Evolutionary conservation across 768 basidiomycete genomes (phyloP), one percentile per base, ranked within the genome.

Genomic region (Cystobasidium tubakii): DNA sequence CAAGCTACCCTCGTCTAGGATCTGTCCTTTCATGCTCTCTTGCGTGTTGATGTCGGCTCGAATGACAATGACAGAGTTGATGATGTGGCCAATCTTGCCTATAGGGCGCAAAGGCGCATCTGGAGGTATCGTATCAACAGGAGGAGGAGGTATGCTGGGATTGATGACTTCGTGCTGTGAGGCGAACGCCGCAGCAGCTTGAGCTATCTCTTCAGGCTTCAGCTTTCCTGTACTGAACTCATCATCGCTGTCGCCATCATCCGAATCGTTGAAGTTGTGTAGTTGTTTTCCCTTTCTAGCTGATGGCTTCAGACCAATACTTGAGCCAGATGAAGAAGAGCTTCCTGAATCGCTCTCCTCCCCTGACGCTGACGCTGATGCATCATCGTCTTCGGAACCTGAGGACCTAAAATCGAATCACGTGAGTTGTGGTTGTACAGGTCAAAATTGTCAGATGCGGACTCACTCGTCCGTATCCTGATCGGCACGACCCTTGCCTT

Each of bases 1-100:
- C 25, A 97, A 82, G 31, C 92, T 94, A 34, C 94, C 95, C 55
- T 87, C 88, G 81, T 97, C 94, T 50, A 98, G 84, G 46, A 90
- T 87, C 39, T 84, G 84, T 63, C 84, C 82, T 72, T 82, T 83
- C 4, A 82, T 78, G 69, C 54, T 60, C 25, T 57, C 53, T 23
- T 33, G 54, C 10, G 33, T 44, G 19, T 23, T 55, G 69, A 71
- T 55, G 27, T 36, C 33, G 12, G 90, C 92, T 75, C 84, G 87
- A 57, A 95, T 84, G 67, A 93, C 89, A 62, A 88, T 90, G 36
- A 87, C 85, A 44, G 86, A 86, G 76, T 87, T 87, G 46, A 92
- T 82, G 69, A 92, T 85, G 75, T 84, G 89, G 84, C 88, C 86
- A 31, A 95, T 83, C 75, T 90, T 88, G 66, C 92, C 92, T 1